Evolutionary conservation across 257 asterid species (phyloP).

Genomic region (Solanum lycopersicoides): DNA sequence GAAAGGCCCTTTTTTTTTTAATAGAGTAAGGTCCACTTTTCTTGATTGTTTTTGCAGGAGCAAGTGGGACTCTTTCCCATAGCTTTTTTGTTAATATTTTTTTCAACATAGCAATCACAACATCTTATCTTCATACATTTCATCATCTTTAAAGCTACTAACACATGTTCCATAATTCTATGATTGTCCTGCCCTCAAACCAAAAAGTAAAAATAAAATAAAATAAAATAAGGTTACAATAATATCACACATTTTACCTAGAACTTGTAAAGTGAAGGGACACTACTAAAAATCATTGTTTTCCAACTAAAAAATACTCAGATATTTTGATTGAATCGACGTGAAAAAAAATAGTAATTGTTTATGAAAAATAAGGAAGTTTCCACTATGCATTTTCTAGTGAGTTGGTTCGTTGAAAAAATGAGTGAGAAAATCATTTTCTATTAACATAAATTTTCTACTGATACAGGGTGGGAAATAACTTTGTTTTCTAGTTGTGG

Average conservation of each 20-base stretch:
- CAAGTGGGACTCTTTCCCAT: constrained; percentile 34
- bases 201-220: neutral
- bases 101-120: constrained; percentile 5
- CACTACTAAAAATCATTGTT: neutral
- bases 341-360: neutral
- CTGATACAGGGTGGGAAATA: neutral
- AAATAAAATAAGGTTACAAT: constrained; percentile 6
- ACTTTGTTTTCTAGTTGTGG: neutral
- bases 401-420: neutral
- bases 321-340: neutral
- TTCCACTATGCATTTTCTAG: neutral
- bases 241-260: constrained; percentile 14
- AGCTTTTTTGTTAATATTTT: constrained; percentile 10
- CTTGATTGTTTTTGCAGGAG: constrained; percentile 19
- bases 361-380: neutral
- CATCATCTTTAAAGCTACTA: constrained; percentile 23
- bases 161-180: constrained; percentile 30
- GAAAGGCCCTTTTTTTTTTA: neutral
- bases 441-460: neutral
- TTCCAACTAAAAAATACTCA: too few species aligned
- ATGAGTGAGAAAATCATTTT: too few species aligned
- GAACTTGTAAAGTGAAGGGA: constrained; percentile 12
- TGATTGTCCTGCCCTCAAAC: constrained; percentile 21
- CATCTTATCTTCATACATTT: constrained; percentile 40
- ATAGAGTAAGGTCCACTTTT: constrained; percentile 19